These are phyloP conservation scores for Oxyria digyna DNA, from an alignment of 148 eudicot species.

Conservation along the genomic window DNA sequence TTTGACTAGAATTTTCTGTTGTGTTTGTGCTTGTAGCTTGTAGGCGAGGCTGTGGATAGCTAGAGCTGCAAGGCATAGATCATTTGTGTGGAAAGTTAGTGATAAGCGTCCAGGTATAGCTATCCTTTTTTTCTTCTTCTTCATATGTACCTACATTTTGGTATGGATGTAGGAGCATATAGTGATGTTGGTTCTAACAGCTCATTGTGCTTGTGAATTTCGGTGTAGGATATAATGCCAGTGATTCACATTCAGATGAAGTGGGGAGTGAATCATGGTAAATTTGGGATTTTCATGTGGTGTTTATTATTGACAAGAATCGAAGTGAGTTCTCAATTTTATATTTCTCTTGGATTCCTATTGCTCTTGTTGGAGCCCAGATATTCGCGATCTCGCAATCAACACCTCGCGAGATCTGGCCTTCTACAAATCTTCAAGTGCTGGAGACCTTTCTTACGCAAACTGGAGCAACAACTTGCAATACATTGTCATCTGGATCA, in stretches of 20 bases:
- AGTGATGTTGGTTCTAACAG: not conserved
- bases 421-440: no score
- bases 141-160: not conserved
- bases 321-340: constrained; percentile 14
- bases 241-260: constrained; percentile 78
- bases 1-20: constrained; percentile 5
- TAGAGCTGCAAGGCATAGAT: constrained; percentile 66
- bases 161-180: not conserved
- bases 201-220: constrained; percentile 10
- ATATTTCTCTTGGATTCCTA: not conserved
- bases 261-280: constrained; percentile 32
- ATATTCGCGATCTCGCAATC: no score
- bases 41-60: constrained; percentile 68
- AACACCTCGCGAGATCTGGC: no score
- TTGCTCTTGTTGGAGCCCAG: no score
- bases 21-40: constrained; percentile 8
- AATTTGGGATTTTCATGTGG: constrained; percentile 4
- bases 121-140: not conserved
- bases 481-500: no score
- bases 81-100: constrained; percentile 84
- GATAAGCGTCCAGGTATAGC: constrained; percentile 70
- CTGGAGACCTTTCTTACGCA: no score
- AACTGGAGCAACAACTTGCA: no score
- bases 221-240: constrained; percentile 71
- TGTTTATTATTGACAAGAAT: constrained; percentile 8